A percentile compares a stretch with the other conserved stretches of the same genome.
phyloP scores from a whole-genome alignment of 768 basidiomycete genomes.

The Zangia roseola region DNA sequence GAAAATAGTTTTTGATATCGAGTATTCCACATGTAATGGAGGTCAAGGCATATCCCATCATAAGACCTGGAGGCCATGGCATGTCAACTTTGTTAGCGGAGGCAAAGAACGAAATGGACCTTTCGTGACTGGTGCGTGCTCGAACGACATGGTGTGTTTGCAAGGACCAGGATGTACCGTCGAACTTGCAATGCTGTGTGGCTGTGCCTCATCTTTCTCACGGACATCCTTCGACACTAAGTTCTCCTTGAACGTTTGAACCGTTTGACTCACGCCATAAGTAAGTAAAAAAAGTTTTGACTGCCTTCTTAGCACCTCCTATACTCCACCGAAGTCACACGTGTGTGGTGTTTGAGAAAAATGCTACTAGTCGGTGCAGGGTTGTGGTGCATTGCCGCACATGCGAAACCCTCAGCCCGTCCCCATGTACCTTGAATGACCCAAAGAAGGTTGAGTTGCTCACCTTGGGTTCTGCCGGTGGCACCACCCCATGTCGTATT shows the following conservation, averaged over 20 bases:
- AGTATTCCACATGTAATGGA: slow-evolving; percentile 78
- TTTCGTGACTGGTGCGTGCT: slow-evolving; percentile 83
- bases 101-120: slow-evolving; percentile 44
- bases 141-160: slow-evolving; percentile 63
- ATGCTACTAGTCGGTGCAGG: background rate
- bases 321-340: background rate
- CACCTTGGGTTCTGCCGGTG: background rate
- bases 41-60: slow-evolving; percentile 66
- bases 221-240: too few relatives aligned
- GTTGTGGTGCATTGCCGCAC: background rate
- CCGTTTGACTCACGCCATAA: too few relatives aligned
- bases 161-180: too few relatives aligned
- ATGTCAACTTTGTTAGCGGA: background rate
- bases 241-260: too few relatives aligned
- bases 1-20: slow-evolving; percentile 86
- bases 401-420: background rate
- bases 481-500: background rate
- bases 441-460: slow-evolving; percentile 16
- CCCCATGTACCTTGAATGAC: background rate
- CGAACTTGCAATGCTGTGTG: background rate
- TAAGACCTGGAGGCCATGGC: slow-evolving; percentile 54
- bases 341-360: slow-evolving; percentile 1
- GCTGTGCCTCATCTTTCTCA: slow-evolving; percentile 8
- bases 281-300: background rate
- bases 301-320: background rate